Percentiles rank a stretch among this genome's conserved stretches.
phyloP scores from a whole-genome alignment of 331 rosid species.

The Malus hybrid region DNA sequence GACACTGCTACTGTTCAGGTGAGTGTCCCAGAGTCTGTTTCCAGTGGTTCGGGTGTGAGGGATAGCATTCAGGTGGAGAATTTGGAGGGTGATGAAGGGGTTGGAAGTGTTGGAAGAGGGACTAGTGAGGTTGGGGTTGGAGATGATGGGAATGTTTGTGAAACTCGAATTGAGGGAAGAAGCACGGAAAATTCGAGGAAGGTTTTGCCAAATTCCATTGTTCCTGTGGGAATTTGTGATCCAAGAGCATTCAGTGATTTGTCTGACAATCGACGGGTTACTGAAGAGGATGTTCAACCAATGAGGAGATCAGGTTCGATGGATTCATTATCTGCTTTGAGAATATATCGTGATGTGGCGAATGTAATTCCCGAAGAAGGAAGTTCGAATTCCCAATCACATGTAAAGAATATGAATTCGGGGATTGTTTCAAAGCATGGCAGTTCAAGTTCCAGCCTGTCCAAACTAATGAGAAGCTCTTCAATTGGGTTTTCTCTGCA shows the following conservation, averaged over 20 bases:
- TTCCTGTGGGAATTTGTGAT: background rate
- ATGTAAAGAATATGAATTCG: background rate
- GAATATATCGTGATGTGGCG: slow-evolving; percentile 23
- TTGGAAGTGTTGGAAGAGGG: slow-evolving; percentile 12
- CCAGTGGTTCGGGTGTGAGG: background rate
- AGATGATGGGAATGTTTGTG: slow-evolving; percentile 9
- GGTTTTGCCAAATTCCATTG: slow-evolving; percentile 7
- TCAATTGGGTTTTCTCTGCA: slow-evolving; percentile 31
- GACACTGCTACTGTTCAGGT: slow-evolving; percentile 7
- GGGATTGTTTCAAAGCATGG: slow-evolving; percentile 22
- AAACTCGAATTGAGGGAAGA: background rate
- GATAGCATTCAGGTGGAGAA: slow-evolving; percentile 18
- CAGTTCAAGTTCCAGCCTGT: slow-evolving; percentile 19
- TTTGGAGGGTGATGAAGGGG: slow-evolving; percentile 12
- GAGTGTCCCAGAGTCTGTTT: slow-evolving; percentile 8
- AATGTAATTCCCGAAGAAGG: slow-evolving; percentile 15
- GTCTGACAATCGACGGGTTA: slow-evolving; percentile 9
- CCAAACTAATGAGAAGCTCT: slow-evolving; percentile 22
- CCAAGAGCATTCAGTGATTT: slow-evolving; percentile 17
- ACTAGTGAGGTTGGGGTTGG: slow-evolving; percentile 9
- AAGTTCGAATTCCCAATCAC: slow-evolving; percentile 11
- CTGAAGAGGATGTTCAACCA: slow-evolving; percentile 16
- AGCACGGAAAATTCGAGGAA: slow-evolving; percentile 8
- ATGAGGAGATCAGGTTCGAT: slow-evolving; percentile 38
- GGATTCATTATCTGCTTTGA: slow-evolving; percentile 27